Percentiles rank a stretch among this genome's conserved stretches.
Conservation (phyloP, 768 basidiomycete genomes). For the Pseudohyphozyma bogoriensis region DNA sequence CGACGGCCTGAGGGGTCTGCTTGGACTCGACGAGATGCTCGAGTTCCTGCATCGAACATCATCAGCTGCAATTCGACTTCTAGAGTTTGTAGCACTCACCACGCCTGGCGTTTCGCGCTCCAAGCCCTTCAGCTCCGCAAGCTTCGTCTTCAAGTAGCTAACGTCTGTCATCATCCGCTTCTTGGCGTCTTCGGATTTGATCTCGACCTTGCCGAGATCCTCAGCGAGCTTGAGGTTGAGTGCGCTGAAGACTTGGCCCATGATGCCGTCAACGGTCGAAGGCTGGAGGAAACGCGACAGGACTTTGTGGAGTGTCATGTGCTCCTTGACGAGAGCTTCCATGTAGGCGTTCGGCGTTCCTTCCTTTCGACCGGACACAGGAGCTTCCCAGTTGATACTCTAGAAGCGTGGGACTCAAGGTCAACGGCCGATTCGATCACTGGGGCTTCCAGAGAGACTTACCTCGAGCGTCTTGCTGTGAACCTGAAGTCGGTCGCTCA, state of each 20-base stretch:
- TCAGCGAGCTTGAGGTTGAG: constrained; percentile 84
- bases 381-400: constrained; percentile 67
- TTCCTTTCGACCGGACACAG: constrained; percentile 37
- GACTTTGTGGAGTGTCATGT: constrained; percentile 89
- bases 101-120: constrained; percentile 18
- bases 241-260: constrained; percentile 86
- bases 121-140: constrained; percentile 27
- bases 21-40: constrained; percentile 23
- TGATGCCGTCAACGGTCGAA: constrained; percentile 77
- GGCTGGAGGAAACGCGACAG: constrained; percentile 75
- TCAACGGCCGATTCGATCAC: too few relatives aligned
- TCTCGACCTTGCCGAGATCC: constrained; percentile 69
- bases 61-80: accelerated
- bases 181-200: constrained; percentile 75
- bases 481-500: constrained; percentile 82
- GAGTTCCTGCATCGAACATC: constrained; percentile 7
- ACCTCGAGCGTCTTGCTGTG: constrained; percentile 79
- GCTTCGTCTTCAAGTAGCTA: constrained; percentile 19
- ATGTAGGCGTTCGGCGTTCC: constrained; percentile 71
- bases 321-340: constrained; percentile 86
- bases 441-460: constrained; percentile 1
- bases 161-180: constrained; percentile 44
- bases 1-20: constrained; percentile 1
- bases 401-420: constrained; percentile 36
- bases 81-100: neutral